These are phyloP conservation scores for Heimioporus retisporus DNA, from an alignment of 1,284 basidiomycete genomes.

Conservation along the genomic window DNA sequence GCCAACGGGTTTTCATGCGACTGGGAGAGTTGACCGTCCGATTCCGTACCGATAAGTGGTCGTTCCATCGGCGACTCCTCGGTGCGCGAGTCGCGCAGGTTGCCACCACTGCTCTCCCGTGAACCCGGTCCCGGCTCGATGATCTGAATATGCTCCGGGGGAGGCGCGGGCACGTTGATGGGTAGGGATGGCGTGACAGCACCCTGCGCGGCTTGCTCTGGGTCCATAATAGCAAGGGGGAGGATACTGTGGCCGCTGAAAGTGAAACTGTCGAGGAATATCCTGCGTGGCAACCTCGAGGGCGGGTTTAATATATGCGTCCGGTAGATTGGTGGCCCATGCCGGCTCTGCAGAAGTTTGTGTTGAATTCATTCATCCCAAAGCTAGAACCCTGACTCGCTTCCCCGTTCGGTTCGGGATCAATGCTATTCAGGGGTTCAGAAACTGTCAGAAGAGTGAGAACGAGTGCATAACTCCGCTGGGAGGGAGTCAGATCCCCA, in stretches of 20 bases:
- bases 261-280: not conserved
- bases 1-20: constrained; percentile 17
- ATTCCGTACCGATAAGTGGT: constrained; percentile 9
- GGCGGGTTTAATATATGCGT: not conserved
- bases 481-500: not conserved
- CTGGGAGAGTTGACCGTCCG: constrained; percentile 12
- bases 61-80: constrained; percentile 24
- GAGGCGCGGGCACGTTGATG: not conserved
- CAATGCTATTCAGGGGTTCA: not conserved
- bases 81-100: constrained; percentile 10
- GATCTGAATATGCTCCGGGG: constrained; percentile 12
- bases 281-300: constrained; percentile 1
- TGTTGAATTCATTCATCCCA: not conserved
- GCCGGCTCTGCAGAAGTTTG: no score
- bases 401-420: constrained; percentile 19
- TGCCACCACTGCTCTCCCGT: not conserved
- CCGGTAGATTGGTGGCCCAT: no score
- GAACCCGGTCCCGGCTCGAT: not conserved
- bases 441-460: no score
- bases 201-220: not conserved
- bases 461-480: not conserved
- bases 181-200: constrained; percentile 4
- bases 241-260: not conserved
- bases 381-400: not conserved
- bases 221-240: constrained; percentile 6